Evolutionary conservation across 768 basidiomycete species (phyloP), one percentile per base, ranked within the genome.

Genomic region (Russula olivacea): DNA sequence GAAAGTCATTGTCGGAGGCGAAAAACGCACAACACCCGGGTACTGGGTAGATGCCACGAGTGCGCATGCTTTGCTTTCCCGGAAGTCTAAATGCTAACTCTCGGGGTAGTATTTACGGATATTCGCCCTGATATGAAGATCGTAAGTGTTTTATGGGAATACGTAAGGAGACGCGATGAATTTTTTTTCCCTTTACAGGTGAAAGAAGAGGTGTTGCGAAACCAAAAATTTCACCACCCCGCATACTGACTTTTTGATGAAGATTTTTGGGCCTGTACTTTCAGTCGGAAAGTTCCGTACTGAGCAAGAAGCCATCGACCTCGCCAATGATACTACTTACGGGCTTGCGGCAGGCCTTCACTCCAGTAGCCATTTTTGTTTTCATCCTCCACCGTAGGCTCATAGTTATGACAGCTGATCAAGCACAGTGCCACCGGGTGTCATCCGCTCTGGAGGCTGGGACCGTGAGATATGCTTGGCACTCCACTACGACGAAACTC

Each of bases 241-340:
- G 17, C 10, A 25, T n/a, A 21, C 58, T 50, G 58, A 57, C 23
- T 0, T 19, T 64, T 40, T 41, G 14, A 21, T 30, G 47, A 69
- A 95, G 86, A 97, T 97, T 68, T 98, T 98, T 73, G 96, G 96
- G 10, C 96, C 96, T 30, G 95, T 98, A 3, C 81, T 95, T 45
- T 81, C 85, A 28, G 83, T 98, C 48, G 87, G 86, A 48, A 84
- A 79, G 67, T 98, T 98, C 77, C 83, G 82, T 67, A 87, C 88
- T 8, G 95, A 97, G 73, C 87, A 89, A 61, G 92, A 97, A 71
- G 93, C 86, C 4, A 84, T 98, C 67, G 71, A 77, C 47, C 75
- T 93, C 17, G 95, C 94, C 38, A 98, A 98, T 74, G 84, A 89
- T 71, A 92, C 93, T 7, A 82, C 78, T 54, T 98, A 96, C 73